phyloP scores from a whole-genome alignment of 1,139 yeast genomes.

The Petasospora rhodanensis region DNA sequence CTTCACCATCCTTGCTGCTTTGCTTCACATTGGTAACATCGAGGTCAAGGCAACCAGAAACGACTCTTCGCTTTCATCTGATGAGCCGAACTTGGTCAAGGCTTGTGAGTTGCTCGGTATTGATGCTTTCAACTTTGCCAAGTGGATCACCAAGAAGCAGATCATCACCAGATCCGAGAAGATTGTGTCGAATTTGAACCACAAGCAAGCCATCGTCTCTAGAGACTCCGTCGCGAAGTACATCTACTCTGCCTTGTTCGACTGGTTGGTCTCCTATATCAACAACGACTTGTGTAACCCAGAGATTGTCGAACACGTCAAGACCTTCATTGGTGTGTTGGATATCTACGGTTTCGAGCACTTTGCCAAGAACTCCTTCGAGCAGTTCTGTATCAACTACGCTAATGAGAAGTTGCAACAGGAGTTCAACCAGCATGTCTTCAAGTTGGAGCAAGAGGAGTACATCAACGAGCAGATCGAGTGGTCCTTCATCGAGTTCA shows the following conservation, averaged over 20 bases:
- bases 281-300: constrained; percentile 80
- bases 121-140: constrained; percentile 68
- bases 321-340: constrained; percentile 88
- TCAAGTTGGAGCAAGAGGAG: constrained; percentile 95
- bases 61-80: constrained; percentile 77
- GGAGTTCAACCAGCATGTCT: constrained; percentile 95
- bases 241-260: constrained; percentile 87
- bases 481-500: constrained; percentile 95
- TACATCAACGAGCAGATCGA: constrained; percentile 88
- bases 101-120: constrained; percentile 86
- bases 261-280: constrained; percentile 87
- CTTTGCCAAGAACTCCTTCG: constrained; percentile 89
- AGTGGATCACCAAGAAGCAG: constrained; percentile 93
- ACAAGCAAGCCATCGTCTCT: constrained; percentile 84
- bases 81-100: constrained; percentile 77
- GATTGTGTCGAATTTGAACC: constrained; percentile 77
- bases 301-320: constrained; percentile 51
- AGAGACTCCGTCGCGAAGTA: constrained; percentile 95
- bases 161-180: constrained; percentile 91
- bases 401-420: constrained; percentile 97
- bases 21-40: constrained; percentile 91
- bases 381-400: constrained; percentile 95
- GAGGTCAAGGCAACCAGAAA: constrained; percentile 82
- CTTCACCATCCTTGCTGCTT: constrained; percentile 79
- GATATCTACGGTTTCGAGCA: constrained; percentile 98